phyloP scores from a whole-genome alignment of 2,329 filamentous ascomycete species.

The Microsporum canis region DNA sequence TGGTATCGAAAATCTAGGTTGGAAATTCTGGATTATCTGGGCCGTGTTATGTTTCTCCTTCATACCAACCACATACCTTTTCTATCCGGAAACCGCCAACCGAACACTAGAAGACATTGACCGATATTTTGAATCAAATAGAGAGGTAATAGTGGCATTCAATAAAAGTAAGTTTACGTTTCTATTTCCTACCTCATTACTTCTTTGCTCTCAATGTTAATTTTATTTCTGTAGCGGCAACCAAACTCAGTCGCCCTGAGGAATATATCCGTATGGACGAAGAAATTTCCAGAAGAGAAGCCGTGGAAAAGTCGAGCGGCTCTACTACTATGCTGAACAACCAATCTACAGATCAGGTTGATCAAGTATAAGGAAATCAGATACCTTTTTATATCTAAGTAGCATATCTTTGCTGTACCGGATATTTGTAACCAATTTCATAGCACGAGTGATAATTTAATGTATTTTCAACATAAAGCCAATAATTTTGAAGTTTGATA shows the following conservation, averaged over 20 bases:
- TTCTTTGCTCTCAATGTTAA: neutral
- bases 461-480: no score
- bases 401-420: no score
- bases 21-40: slow-evolving; percentile 33
- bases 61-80: slow-evolving; percentile 33
- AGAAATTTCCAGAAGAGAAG: slow-evolving; percentile 9
- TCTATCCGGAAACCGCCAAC: slow-evolving; percentile 44
- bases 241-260: slow-evolving; percentile 15
- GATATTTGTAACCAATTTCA: no score
- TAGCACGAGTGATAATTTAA: no score
- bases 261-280: slow-evolving; percentile 16
- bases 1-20: slow-evolving; percentile 18
- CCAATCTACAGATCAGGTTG: neutral
- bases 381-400: neutral
- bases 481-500: no score
- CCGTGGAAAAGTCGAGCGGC: neutral
- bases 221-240: slow-evolving; percentile 11
- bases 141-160: slow-evolving; percentile 16
- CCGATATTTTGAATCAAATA: slow-evolving; percentile 26
- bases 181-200: neutral
- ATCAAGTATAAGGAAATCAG: neutral
- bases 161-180: slow-evolving; percentile 14
- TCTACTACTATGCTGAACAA: neutral
- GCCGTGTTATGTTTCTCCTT: slow-evolving; percentile 29
- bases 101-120: slow-evolving; percentile 29